Evolutionary conservation across 1,284 basidiomycete species (phyloP).

Genomic region (Tylopilus sp.): DNA sequence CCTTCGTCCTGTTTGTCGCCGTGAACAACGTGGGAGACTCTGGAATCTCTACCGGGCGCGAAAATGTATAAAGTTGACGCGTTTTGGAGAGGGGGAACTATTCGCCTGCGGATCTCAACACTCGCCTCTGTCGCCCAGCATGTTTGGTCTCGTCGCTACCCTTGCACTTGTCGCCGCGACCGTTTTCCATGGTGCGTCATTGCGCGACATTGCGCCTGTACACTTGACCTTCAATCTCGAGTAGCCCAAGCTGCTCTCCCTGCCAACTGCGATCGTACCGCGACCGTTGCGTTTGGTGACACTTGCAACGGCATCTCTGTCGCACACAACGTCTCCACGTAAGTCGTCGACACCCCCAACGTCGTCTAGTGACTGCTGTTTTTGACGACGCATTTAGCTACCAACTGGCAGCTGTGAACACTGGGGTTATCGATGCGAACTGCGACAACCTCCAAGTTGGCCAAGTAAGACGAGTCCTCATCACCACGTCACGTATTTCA

Average conservation of each 20-base stretch:
- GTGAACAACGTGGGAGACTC: too few relatives aligned
- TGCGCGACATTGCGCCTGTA: neutral
- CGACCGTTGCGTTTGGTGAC: constrained; percentile 34
- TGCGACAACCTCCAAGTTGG: constrained; percentile 39
- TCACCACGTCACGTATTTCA: too few relatives aligned
- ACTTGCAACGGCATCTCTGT: constrained; percentile 41
- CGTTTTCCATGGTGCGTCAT: constrained; percentile 18
- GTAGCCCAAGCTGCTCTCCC: constrained; percentile 21
- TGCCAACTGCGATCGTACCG: constrained; percentile 37
- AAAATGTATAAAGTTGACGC: constrained; percentile 20
- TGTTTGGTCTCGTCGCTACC: constrained; percentile 21
- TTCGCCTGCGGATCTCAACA: neutral
- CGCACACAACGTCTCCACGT: constrained; percentile 43
- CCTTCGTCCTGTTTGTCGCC: too few relatives aligned
- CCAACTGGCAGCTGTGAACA: constrained; percentile 41
- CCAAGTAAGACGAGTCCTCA: constrained; percentile 16
- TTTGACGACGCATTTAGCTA: constrained; percentile 28
- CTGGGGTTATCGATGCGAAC: constrained; percentile 30
- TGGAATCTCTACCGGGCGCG: too few relatives aligned
- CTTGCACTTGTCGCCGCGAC: constrained; percentile 13
- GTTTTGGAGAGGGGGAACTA: neutral
- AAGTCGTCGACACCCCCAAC: constrained; percentile 6
- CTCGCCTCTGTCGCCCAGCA: neutral
- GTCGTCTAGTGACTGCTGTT: neutral
- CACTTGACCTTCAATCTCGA: neutral